Evolutionary conservation across 2,329 filamentous ascomycete genomes (phyloP).

Genomic region (Xylariaceae sp.): DNA sequence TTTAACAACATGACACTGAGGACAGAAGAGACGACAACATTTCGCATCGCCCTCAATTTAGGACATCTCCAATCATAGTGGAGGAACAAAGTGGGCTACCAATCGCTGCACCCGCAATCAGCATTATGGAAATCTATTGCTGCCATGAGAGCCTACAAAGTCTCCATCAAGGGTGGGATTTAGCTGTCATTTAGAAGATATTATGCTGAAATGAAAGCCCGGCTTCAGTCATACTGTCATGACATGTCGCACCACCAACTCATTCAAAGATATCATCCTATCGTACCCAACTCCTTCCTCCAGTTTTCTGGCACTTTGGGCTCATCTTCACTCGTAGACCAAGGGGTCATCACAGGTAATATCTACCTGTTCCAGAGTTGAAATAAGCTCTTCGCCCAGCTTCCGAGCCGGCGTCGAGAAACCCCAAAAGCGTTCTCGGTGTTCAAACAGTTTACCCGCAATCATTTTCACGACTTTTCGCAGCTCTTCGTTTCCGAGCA

Average conservation of each 20-base stretch:
- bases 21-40: too few species aligned
- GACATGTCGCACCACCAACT: background rate
- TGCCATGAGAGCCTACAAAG: background rate
- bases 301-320: background rate
- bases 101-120: too few species aligned
- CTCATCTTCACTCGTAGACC: background rate
- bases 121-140: background rate
- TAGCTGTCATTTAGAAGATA: background rate
- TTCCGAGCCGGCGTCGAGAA: constrained; percentile 9
- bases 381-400: constrained; percentile 19
- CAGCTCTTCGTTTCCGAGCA: background rate
- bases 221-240: background rate
- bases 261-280: too few species aligned
- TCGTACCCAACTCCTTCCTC: background rate
- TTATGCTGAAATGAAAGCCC: background rate
- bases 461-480: background rate
- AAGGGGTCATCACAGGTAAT: constrained; percentile 1
- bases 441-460: constrained; percentile 2
- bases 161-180: too few species aligned
- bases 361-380: background rate
- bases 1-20: background rate
- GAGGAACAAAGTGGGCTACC: too few species aligned
- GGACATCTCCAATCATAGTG: too few species aligned
- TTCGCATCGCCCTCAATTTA: too few species aligned
- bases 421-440: constrained; percentile 11